A percentile compares a stretch with the other conserved stretches of the same genome.
phyloP scores from a whole-genome alignment of 2,329 filamentous ascomycete genomes.

The Alternaria arborescens region DNA sequence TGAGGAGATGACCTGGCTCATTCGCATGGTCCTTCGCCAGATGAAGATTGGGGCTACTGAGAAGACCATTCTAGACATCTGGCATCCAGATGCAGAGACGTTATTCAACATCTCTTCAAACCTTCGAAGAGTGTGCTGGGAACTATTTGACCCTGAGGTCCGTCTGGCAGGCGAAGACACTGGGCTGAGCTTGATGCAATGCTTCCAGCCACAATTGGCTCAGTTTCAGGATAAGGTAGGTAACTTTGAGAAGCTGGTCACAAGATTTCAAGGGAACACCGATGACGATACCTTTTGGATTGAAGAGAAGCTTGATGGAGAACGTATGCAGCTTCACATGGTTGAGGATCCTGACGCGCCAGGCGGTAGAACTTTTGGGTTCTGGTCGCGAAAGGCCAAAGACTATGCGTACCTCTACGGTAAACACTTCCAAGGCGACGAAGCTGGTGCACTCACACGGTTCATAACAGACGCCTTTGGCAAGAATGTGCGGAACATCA shows the following conservation, averaged over 20 bases:
- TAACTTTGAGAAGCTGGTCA: constrained; percentile 80
- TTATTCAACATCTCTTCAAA: constrained; percentile 90
- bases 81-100: constrained; percentile 63
- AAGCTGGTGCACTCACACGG: constrained; percentile 78
- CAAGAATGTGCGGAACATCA: constrained; percentile 80
- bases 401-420: constrained; percentile 97
- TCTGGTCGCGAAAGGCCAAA: constrained; percentile 96
- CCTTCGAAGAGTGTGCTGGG: constrained; percentile 91
- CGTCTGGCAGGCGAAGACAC: constrained; percentile 78
- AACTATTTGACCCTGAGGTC: constrained; percentile 76
- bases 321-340: constrained; percentile 98
- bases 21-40: constrained; percentile 88
- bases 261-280: constrained; percentile 69
- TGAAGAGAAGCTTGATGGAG: constrained; percentile 96
- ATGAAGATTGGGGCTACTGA: constrained; percentile 82
- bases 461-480: constrained; percentile 81
- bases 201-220: constrained; percentile 94
- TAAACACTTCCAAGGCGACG: constrained; percentile 71
- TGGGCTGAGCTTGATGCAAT: constrained; percentile 85
- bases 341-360: constrained; percentile 70
- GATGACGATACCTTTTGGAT: constrained; percentile 89
- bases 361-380: constrained; percentile 78
- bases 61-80: constrained; percentile 80
- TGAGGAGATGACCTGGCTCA: constrained; percentile 91
- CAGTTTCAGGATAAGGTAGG: constrained; percentile 80